Base-by-base conservation (phyloP, 495 filamentous ascomycete genomes). In the Neurospora sp. region DNA sequence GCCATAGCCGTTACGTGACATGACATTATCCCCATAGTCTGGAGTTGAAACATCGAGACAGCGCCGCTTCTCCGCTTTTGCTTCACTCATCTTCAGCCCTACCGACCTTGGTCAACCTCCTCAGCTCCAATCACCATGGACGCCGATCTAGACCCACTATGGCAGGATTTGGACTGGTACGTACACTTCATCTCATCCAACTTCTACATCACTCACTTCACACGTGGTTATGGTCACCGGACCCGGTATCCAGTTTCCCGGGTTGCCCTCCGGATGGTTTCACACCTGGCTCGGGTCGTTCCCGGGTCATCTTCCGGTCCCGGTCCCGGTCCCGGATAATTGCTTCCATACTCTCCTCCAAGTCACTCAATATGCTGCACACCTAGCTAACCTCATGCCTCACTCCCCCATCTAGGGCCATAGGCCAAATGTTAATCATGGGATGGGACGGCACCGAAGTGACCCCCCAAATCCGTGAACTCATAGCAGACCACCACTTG, bases 341-440 rank as follows among this genome's bases (percentile, higher is more conserved):
- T 37, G 45, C 38, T 10, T 53, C 44, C 37, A 16, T 20, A 31
- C 4, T 16, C 48, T 10, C 20, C 4, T 61, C 7, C 3, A 8
- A 38, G 69, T 69, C 68, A 44, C 2, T 16, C 53, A 61, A 35
- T 17, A 74, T 45, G 68, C 69, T 70, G 37, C 69, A 5, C 39
- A 12, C 0, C 8, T 65, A 53, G 70, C 73, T 76, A 48, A 73
- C 68, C 12, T 22, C 70, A 48, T 35, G 45, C 65, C 59, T 6
- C 65, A 6, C 10, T 1, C 12, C 48, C 20, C 48, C 20, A 5
- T 27, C 80, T 80, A 87, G 85, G 84, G 85, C 87, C 70, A 92
- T 94, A 86, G 94, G 94, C 71, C 93, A 97, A 86, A 89, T 96
- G 82, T 90, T 97, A 82, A 95, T 96, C 87, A 95, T 96, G 93